Conservation (phyloP, 176 grass and related monocot species). For the Oryza brachyantha region DNA sequence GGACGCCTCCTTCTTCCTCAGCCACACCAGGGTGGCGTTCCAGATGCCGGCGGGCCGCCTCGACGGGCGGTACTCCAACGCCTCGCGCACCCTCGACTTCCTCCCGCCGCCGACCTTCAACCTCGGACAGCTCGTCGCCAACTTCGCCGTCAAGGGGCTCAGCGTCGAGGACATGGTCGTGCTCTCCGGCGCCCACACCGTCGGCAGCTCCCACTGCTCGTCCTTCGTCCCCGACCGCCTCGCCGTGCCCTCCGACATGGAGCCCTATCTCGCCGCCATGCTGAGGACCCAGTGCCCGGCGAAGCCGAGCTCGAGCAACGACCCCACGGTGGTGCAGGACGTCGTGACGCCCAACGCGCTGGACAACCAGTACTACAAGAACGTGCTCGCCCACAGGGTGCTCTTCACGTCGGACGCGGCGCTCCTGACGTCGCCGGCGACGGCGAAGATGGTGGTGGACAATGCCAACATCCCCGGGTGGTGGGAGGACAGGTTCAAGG, state of each 20-base stretch:
- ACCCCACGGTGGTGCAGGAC: slow-evolving; percentile 42
- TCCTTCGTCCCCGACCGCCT: slow-evolving; percentile 39
- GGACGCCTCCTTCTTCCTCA: slow-evolving; percentile 34
- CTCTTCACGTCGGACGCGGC: slow-evolving; percentile 45
- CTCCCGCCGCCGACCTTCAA: neutral
- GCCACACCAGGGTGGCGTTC: neutral
- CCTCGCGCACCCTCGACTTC: slow-evolving; percentile 7
- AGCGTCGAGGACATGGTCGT: slow-evolving; percentile 31
- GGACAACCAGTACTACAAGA: slow-evolving; percentile 53
- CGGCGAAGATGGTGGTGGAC: slow-evolving; percentile 8
- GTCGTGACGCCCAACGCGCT: slow-evolving; percentile 16
- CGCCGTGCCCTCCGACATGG: neutral
- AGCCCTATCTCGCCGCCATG: neutral
- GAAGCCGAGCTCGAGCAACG: neutral
- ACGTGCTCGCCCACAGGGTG: slow-evolving; percentile 31
- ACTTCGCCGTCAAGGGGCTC: slow-evolving; percentile 39
- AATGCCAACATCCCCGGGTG: slow-evolving; percentile 11
- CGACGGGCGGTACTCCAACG: slow-evolving; percentile 22
- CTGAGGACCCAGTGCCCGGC: neutral
- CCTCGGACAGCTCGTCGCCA: neutral
- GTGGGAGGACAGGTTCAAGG: slow-evolving; percentile 34
- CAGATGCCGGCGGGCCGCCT: slow-evolving; percentile 40
- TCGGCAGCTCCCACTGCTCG: slow-evolving; percentile 37
- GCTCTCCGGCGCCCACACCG: slow-evolving; percentile 48
- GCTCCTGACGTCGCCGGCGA: slow-evolving; percentile 27